phyloP scores from a whole-genome alignment of 2,329 filamentous ascomycete genomes.

The Nothophoma quercina region DNA sequence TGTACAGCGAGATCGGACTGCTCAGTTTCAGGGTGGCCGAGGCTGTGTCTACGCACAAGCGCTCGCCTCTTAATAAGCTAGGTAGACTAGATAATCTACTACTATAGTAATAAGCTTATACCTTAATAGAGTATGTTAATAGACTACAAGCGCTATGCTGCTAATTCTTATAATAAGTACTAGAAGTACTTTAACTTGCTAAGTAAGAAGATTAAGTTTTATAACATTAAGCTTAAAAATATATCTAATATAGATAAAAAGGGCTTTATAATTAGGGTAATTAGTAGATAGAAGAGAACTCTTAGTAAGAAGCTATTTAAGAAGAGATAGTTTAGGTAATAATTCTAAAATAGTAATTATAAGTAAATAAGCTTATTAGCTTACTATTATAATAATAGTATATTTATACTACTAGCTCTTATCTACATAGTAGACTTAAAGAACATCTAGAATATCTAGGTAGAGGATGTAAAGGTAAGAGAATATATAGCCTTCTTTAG shows the following conservation, averaged over 20 bases:
- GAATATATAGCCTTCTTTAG: neutral
- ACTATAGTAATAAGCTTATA: neutral
- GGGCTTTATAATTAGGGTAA: neutral
- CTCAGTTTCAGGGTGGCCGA: too few relatives aligned
- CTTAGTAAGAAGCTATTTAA: constrained; percentile 3
- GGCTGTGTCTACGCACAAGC: too few relatives aligned
- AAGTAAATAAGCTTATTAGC: neutral
- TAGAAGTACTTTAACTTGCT: neutral
- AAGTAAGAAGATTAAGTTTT: neutral
- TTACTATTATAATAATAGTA: neutral
- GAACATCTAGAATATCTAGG: constrained; percentile 5
- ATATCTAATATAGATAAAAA: constrained; percentile 13
- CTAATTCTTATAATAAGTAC: neutral
- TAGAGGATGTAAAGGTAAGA: neutral
- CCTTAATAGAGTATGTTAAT: neutral
- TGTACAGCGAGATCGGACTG: too few relatives aligned
- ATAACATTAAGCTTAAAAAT: constrained; percentile 1
- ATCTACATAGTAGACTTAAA: neutral
- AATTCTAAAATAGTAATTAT: neutral
- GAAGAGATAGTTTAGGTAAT: neutral
- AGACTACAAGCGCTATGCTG: neutral
- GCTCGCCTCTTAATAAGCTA: neutral
- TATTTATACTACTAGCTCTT: constrained; percentile 4
- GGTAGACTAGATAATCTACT: neutral
- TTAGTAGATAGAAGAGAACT: constrained; percentile 6